Evolutionary conservation across 371 early-diverging fungal genomes (phyloP), one percentile per base, ranked within the genome.

Genomic region (Scutellospora calospora): DNA sequence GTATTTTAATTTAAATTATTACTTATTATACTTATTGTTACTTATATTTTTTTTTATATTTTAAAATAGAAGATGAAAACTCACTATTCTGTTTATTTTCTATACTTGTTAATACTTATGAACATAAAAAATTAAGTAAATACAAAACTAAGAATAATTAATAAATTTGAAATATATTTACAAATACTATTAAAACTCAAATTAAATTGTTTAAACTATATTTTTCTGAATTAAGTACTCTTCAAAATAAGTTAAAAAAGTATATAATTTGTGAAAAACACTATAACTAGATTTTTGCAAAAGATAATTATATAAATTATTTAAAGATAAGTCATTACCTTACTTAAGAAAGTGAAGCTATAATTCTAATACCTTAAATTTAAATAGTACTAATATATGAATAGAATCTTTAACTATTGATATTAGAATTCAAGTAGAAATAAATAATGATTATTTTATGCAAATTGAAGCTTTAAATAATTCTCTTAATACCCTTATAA

Each of bases 211-310:
- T 62, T 31, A 18, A 16, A 29, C 25, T 1, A 5, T 62, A 31
- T 62, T 62, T 62, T 62, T 18, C 1, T 33, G 63, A 63, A 31
- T 33, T 63, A 63, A 12, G 18, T 63, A 3, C 2, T 9, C 18
- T 62, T 14, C 9, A 18, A 29, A 31, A 62, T 33, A 1, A 27
- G 5, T 16, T 63, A 16, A 12, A 29, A 63, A 63, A 63, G 3
- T 63, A 63, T 33, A 27, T 14, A 16, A 63, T 63, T 63, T 63
- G 63, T 14, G 33, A 63, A 63, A 63, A 63, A 63, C 31, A 62
- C 12, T 62, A 62, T 31, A 62, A 62, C 8, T 12, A 62, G 12
- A 62, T 62, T 1, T 0, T 63, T 63, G 31, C 33, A 29, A 63
- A 27, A 31, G 33, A 63, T 63, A 63, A 16, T 22, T 63, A 31